Evolutionary conservation across 2,329 filamentous ascomycete genomes (phyloP).

Genomic region (Neophaeococcomyces aloes): DNA sequence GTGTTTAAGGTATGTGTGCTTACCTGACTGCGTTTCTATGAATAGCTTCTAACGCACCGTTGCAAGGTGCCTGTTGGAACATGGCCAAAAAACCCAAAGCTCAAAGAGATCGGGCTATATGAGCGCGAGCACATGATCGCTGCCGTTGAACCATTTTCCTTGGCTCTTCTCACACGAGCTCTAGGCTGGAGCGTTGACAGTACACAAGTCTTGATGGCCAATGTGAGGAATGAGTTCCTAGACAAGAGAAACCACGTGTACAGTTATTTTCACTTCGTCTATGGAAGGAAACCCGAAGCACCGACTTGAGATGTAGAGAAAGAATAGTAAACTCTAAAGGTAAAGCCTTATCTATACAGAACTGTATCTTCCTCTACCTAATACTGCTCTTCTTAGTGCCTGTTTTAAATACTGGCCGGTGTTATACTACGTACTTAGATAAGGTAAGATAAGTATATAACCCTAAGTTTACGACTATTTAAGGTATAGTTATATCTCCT

Average conservation of each 20-base stretch:
- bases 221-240: slow-evolving; percentile 11
- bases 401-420: too few species aligned
- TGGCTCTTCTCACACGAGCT: slow-evolving; percentile 19
- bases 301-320: neutral
- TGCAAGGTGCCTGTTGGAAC: slow-evolving; percentile 23
- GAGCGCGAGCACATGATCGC: slow-evolving; percentile 18
- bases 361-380: slow-evolving; percentile 10
- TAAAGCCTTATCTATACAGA: slow-evolving; percentile 11
- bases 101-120: slow-evolving; percentile 23
- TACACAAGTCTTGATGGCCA: too few species aligned
- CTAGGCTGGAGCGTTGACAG: too few species aligned
- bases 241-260: slow-evolving; percentile 6
- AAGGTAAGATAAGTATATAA: too few species aligned
- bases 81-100: slow-evolving; percentile 25
- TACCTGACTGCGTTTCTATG: neutral
- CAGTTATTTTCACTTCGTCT: slow-evolving; percentile 14
- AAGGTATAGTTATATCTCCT: too few species aligned
- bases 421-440: too few species aligned
- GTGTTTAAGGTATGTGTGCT: slow-evolving; percentile 30
- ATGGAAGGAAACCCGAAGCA: slow-evolving; percentile 17
- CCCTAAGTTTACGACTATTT: too few species aligned
- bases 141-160: slow-evolving; percentile 19
- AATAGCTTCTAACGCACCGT: slow-evolving; percentile 1
- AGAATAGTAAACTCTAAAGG: slow-evolving; percentile 9
- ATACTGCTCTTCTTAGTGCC: neutral